Conservation (phyloP, 371 early-diverging fungal species). For the Zychaea mexicana region DNA sequence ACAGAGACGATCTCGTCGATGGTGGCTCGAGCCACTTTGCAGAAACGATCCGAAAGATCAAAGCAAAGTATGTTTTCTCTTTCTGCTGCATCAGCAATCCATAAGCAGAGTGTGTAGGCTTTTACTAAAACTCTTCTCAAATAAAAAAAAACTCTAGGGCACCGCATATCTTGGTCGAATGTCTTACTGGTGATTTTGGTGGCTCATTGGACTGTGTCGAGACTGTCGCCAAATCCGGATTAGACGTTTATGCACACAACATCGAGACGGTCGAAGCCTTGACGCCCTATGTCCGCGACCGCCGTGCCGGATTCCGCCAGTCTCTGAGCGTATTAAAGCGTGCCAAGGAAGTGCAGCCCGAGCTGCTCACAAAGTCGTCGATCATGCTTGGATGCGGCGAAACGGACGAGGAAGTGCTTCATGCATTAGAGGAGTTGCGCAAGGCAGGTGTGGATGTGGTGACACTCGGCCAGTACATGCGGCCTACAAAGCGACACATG, state of each 20-base stretch:
- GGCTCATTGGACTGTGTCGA: conserved; percentile 81
- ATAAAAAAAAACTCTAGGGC: no score
- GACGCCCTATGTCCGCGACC: conserved; percentile 91
- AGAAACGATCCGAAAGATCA: conserved; percentile 84
- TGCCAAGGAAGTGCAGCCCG: conserved; percentile 81
- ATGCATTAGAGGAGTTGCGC: conserved; percentile 87
- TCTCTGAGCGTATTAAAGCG: conserved; percentile 87
- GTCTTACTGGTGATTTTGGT: conserved; percentile 94
- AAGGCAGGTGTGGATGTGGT: conserved; percentile 91
- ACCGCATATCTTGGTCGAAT: conserved; percentile 94
- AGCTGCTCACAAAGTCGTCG: conserved; percentile 92
- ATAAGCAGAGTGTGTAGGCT: no score
- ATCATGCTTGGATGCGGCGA: conserved; percentile 99
- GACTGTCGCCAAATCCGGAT: conserved; percentile 84
- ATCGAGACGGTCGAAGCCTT: conserved; percentile 96
- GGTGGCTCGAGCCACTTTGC: conserved; percentile 96
- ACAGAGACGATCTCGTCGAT: conserved; percentile 94
- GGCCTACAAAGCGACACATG: conserved; percentile 98
- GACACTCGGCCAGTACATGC: conserved; percentile 99
- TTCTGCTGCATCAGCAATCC: no score
- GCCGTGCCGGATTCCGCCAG: conserved; percentile 93
- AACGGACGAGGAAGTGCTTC: conserved; percentile 89
- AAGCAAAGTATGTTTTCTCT: conserved; percentile 73
- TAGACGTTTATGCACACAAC: conserved; percentile 99
- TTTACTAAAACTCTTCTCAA: no score